These are phyloP conservation scores for Waitea zeae DNA, from an alignment of 1,284 basidiomycete genomes.

Conservation along the genomic window DNA sequence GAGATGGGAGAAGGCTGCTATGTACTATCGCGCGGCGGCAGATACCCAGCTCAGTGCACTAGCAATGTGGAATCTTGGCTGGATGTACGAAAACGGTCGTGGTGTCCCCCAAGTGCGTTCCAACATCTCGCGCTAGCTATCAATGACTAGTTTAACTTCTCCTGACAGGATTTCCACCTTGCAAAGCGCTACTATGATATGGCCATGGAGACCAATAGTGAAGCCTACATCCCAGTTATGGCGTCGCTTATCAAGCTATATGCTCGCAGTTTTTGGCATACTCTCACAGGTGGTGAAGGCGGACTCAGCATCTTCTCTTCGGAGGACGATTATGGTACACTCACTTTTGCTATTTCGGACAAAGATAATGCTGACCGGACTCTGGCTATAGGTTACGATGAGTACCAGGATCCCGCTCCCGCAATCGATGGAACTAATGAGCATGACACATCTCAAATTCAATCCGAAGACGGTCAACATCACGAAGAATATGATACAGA, in stretches of 20 bases:
- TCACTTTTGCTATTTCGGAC: background rate
- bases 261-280: conserved; percentile 70
- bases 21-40: conserved; percentile 86
- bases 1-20: conserved; percentile 75
- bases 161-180: conserved; percentile 75
- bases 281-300: conserved; percentile 46
- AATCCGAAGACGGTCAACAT: conserved; percentile 7
- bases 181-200: conserved; percentile 94
- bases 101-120: conserved; percentile 66
- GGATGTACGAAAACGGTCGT: conserved; percentile 96
- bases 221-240: conserved; percentile 79
- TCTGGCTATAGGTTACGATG: conserved; percentile 3
- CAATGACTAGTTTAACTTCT: conserved; percentile 1
- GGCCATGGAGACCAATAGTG: conserved; percentile 71
- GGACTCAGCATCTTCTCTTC: conserved; percentile 47
- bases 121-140: background rate
- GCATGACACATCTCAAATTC: conserved; percentile 1
- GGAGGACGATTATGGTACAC: conserved; percentile 26
- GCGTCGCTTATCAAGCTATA: conserved; percentile 78
- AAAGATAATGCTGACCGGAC: conserved; percentile 7
- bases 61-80: conserved; percentile 97
- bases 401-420: conserved; percentile 1
- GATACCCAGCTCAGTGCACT: conserved; percentile 84
- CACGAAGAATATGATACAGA: conserved; percentile 11
- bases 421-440: conserved; percentile 6